A percentile compares a stretch with the other conserved stretches of the same genome.
phyloP scores from a whole-genome alignment of 2,329 filamentous ascomycete species.

The Emergomyces africanus region DNA sequence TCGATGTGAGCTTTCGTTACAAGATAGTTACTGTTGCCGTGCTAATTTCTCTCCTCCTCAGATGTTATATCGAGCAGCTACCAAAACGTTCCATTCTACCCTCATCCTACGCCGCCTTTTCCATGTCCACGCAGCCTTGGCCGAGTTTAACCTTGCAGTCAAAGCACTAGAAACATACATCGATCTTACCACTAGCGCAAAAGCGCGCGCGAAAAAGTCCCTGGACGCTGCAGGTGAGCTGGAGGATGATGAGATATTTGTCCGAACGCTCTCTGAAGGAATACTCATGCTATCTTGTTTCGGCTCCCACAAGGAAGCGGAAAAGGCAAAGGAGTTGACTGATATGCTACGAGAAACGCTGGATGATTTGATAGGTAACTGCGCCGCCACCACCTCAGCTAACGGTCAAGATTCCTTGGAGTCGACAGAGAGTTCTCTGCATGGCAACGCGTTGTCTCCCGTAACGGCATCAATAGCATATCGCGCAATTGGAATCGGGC shows the following conservation, averaged over 20 bases:
- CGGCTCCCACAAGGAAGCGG: slow-evolving; percentile 58
- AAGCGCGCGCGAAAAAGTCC: slow-evolving; percentile 66
- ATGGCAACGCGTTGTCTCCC: slow-evolving; percentile 36
- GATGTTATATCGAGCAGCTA: slow-evolving; percentile 78
- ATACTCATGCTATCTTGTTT: slow-evolving; percentile 73
- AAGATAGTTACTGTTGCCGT: neutral
- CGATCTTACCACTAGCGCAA: slow-evolving; percentile 73
- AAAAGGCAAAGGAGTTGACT: slow-evolving; percentile 63
- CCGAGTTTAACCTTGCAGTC: slow-evolving; percentile 84
- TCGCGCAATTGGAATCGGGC: slow-evolving; percentile 72
- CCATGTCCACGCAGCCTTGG: slow-evolving; percentile 70
- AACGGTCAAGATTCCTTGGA: slow-evolving; percentile 7
- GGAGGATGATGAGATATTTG: slow-evolving; percentile 63
- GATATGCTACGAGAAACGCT: slow-evolving; percentile 41
- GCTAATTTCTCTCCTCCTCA: slow-evolving; percentile 23
- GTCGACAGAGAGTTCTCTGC: slow-evolving; percentile 3
- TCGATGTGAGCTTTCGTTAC: slow-evolving; percentile 42
- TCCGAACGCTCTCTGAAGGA: slow-evolving; percentile 68
- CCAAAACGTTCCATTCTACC: slow-evolving; percentile 92
- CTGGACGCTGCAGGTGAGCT: slow-evolving; percentile 52
- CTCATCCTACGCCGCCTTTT: slow-evolving; percentile 77
- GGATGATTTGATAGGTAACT: slow-evolving; percentile 14
- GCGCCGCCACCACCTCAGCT: slow-evolving; percentile 9
- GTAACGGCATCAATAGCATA: slow-evolving; percentile 57
- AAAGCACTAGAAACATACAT: slow-evolving; percentile 87